Conservation (phyloP, 106 monocot species). For the Cymbidium sinense region DNA sequence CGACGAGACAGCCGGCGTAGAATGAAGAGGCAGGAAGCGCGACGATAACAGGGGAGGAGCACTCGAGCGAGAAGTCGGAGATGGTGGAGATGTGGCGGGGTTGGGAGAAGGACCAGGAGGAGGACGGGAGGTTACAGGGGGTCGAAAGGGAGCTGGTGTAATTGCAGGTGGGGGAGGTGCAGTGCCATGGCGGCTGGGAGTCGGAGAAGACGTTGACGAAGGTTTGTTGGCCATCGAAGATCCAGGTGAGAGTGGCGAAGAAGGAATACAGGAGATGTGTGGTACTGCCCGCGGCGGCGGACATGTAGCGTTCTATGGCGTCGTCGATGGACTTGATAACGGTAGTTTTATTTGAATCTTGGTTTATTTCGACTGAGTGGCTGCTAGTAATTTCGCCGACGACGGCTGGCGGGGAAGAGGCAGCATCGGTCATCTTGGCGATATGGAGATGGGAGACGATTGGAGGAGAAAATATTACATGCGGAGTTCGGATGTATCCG, state of each 20-base stretch:
- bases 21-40: constrained; percentile 21
- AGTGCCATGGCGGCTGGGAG: constrained; percentile 21
- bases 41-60: not conserved
- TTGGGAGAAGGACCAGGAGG: constrained; percentile 15
- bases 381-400: too few relatives aligned
- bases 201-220: constrained; percentile 39
- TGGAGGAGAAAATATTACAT: too few relatives aligned
- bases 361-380: not conserved
- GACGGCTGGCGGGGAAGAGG: too few relatives aligned
- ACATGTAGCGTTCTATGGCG: constrained; percentile 6
- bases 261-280: constrained; percentile 17
- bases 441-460: too few relatives aligned
- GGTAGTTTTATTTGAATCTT: not conserved
- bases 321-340: not conserved
- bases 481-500: too few relatives aligned
- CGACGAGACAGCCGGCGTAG: constrained; percentile 25
- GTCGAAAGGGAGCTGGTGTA: not conserved
- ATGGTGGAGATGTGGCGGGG: constrained; percentile 7
- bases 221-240: constrained; percentile 32
- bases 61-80: constrained; percentile 23
- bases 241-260: constrained; percentile 20
- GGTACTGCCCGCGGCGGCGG: not conserved
- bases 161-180: not conserved
- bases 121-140: not conserved
- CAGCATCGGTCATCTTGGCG: too few relatives aligned